phyloP scores from a whole-genome alignment of 2,329 filamentous ascomycete genomes.

The Neofusicoccum sp. region DNA sequence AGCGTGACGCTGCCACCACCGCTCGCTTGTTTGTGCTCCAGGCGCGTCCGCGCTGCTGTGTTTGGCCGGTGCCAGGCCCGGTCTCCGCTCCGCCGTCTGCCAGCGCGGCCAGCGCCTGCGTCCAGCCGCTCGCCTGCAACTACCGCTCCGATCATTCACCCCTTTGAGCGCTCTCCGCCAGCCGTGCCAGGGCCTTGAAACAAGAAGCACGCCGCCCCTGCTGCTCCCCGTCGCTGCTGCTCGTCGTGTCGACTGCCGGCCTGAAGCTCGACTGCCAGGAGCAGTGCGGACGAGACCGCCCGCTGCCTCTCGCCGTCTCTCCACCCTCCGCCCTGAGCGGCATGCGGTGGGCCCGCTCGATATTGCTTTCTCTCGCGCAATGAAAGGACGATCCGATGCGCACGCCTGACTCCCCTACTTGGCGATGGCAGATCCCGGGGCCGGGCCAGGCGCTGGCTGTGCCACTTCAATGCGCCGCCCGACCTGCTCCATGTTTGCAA shows the following conservation, averaged over 20 bases:
- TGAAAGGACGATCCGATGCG: neutral
- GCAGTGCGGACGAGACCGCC: neutral
- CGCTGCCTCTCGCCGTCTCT: neutral
- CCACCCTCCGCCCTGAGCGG: neutral
- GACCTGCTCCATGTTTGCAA: neutral
- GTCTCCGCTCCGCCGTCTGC: slow-evolving; percentile 1
- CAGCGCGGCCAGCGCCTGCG: neutral
- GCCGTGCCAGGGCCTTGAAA: slow-evolving; percentile 14
- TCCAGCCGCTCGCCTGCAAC: neutral
- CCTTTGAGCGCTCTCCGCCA: neutral
- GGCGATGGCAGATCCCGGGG: neutral
- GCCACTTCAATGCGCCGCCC: neutral
- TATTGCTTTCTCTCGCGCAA: neutral
- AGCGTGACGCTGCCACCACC: neutral
- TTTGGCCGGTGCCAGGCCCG: neutral
- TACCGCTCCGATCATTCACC: slow-evolving; percentile 4
- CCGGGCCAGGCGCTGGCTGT: neutral
- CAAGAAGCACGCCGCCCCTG: neutral
- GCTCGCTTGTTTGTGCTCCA: neutral
- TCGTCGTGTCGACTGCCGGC: neutral
- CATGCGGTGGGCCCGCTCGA: neutral
- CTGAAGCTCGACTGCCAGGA: neutral
- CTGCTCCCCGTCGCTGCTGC: neutral
- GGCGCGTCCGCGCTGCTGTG: neutral
- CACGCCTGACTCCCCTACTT: slow-evolving; percentile 1